Evolutionary conservation across 805 yeast genomes (phyloP), one percentile per base, ranked within the genome.

Genomic region (Pichia nakasei): DNA sequence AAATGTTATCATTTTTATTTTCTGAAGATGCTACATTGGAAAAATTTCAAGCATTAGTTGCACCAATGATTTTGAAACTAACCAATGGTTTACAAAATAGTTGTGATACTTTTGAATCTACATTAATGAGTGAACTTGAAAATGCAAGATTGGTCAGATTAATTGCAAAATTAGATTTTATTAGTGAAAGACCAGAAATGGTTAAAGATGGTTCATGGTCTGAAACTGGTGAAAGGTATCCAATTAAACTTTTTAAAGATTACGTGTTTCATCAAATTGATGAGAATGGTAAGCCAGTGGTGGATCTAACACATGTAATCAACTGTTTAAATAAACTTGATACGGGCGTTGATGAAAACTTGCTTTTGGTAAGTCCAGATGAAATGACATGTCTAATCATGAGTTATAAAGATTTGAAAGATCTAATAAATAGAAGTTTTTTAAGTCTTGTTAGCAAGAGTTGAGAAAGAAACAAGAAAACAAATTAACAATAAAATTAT

Each of bases 61-160:
- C 70, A 8, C 66, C 72, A 24, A 70, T 70, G 35, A 58, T 79
- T 37, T 61, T 79, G 45, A 61, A 63, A 31, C 55, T 72, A 5
- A 49, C 78, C 38, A 73, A 81, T 53, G 72, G 73, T 3, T 56
- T 78, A 18, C 74, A 76, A 56, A 67, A 67, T 36, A 63, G 68
- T 42, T 63, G 72, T 5, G 93, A 84, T 53, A 74, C 63, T 53
- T 68, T 74, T 51, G 89, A 83, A 57, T 65, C 75, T 3, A 76
- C 74, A 48, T 64, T 93, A 34, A 60, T 77, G 15, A 71, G 74
- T 43, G 97, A 91, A 60, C 65, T 89, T 22, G 97, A 93, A 60
- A 93, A 93, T 61, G 93, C 85, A 4, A 70, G 97, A 47, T 65
- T 93, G 26, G 87, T 91, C 52, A 71, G 97, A 47, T 69, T 93